phyloP scores from a whole-genome alignment of 2,329 filamentous ascomycete genomes.

The Calonectria fujianensis region DNA sequence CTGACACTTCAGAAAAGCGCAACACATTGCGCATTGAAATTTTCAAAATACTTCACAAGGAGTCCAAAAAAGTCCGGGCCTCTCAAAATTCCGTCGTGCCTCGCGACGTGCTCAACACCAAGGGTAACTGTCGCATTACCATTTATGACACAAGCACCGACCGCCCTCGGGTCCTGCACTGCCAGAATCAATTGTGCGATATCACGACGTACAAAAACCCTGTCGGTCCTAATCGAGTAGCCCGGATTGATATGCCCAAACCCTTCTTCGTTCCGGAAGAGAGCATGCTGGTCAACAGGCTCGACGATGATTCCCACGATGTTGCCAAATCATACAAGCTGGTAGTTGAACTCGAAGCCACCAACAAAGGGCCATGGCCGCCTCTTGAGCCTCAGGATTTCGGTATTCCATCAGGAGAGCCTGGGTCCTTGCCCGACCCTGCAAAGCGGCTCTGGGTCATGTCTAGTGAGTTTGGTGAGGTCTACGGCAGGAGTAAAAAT shows the following conservation, averaged over 20 bases:
- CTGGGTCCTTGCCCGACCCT: conserved; percentile 46
- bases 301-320: conserved; percentile 68
- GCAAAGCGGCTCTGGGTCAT: conserved; percentile 62
- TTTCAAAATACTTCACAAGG: conserved; percentile 71
- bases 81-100: conserved; percentile 55
- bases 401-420: conserved; percentile 50
- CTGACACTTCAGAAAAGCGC: conserved; percentile 57
- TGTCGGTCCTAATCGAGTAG: conserved; percentile 66
- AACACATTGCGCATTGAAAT: conserved; percentile 72
- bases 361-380: conserved; percentile 71
- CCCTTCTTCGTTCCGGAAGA: conserved; percentile 73
- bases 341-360: conserved; percentile 71
- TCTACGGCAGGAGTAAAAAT: conserved; percentile 65
- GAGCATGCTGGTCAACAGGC: conserved; percentile 69
- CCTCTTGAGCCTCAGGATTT: conserved; percentile 65
- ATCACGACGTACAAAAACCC: conserved; percentile 70
- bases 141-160: conserved; percentile 60
- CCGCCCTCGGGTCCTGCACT: conserved; percentile 67
- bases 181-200: conserved; percentile 73
- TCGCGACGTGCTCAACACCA: conserved; percentile 57
- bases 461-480: conserved; percentile 63
- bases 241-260: conserved; percentile 67
- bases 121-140: conserved; percentile 62
- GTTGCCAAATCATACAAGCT: conserved; percentile 71
- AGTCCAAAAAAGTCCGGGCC: conserved; percentile 62